These are phyloP conservation scores for Colletotrichum cereale DNA, from an alignment of 2,329 filamentous ascomycete genomes.

Conservation along the genomic window DNA sequence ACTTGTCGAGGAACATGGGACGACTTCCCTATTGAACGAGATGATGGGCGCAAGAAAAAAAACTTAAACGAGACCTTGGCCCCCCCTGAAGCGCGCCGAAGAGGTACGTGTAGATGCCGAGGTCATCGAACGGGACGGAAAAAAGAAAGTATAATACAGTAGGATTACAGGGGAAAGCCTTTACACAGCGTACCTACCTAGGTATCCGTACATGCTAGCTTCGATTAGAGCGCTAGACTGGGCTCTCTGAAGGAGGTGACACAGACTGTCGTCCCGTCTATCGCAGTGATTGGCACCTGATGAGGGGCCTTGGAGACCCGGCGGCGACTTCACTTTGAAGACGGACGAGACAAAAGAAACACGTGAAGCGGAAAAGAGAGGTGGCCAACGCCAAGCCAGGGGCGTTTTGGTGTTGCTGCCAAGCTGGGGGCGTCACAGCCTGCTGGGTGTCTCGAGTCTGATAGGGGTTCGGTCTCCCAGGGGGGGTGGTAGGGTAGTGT, in stretches of 20 bases:
- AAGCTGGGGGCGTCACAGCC: constrained; percentile 33
- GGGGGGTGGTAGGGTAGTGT: background rate
- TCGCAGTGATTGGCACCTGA: background rate
- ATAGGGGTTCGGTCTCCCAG: background rate
- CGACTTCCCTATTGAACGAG: constrained; percentile 26
- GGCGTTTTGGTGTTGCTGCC: constrained; percentile 31
- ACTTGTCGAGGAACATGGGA: constrained; percentile 33
- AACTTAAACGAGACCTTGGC: background rate
- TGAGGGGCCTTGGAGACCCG: background rate
- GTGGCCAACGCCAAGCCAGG: constrained; percentile 19
- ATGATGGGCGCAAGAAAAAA: background rate
- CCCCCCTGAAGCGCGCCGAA: constrained; percentile 11
- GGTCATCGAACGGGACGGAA: no score
- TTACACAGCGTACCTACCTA: background rate
- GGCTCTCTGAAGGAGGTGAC: background rate
- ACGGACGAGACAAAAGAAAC: background rate
- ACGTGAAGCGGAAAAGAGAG: background rate
- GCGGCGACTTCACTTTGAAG: background rate
- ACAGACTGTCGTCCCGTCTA: background rate
- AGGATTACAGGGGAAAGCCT: background rate
- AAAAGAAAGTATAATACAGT: no score
- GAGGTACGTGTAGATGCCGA: background rate
- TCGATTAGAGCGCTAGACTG: background rate
- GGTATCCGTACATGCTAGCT: background rate
- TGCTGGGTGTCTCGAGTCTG: constrained; percentile 4